Evolutionary conservation across 257 asterid genomes (phyloP).

Genomic region (Solanum lycopersicoides): DNA sequence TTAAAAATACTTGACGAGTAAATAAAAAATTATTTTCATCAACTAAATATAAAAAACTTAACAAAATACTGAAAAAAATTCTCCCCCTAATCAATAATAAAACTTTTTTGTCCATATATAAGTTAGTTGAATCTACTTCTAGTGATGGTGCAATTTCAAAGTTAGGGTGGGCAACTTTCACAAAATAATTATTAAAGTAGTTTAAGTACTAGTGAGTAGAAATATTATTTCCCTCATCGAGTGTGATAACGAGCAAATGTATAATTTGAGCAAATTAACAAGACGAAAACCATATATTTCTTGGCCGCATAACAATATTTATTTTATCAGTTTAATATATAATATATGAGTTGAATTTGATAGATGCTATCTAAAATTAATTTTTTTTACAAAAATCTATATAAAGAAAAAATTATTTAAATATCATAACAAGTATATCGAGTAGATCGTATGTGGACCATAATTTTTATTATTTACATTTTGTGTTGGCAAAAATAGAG

Average conservation of each 20-base stretch:
- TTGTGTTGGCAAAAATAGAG: neutral
- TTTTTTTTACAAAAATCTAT: accelerated
- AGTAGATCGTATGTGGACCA: too few relatives aligned
- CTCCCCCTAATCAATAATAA: neutral
- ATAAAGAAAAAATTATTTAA: too few relatives aligned
- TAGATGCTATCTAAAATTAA: too few relatives aligned
- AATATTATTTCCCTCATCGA: neutral
- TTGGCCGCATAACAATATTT: neutral
- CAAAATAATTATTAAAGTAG: too few relatives aligned
- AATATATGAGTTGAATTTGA: too few relatives aligned
- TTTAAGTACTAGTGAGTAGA: neutral
- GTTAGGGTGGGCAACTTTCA: neutral
- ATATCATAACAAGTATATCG: accelerated
- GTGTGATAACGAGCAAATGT: too few relatives aligned
- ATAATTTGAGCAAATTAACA: neutral
- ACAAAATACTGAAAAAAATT: neutral
- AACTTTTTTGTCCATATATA: neutral
- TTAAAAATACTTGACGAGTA: neutral
- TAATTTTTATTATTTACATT: neutral
- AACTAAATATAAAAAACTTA: neutral
- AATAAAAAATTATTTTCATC: neutral
- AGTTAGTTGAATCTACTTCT: neutral
- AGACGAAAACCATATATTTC: neutral
- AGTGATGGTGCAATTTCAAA: neutral
- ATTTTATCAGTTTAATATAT: too few relatives aligned